phyloP scores from a whole-genome alignment of 108 stramenopile species.

The Skeletonema menzelii region DNA sequence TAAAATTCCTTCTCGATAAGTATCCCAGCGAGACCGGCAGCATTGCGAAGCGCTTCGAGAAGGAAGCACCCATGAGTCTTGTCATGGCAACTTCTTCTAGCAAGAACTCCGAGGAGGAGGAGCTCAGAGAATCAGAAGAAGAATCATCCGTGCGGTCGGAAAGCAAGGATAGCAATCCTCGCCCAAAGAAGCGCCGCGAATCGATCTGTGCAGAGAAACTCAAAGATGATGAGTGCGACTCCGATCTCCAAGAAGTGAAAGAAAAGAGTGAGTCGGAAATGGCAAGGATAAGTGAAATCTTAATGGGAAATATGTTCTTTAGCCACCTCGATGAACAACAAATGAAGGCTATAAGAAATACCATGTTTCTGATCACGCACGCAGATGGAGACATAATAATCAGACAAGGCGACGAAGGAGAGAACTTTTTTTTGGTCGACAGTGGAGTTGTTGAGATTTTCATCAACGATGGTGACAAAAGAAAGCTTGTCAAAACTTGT shows the following conservation, averaged over 20 bases:
- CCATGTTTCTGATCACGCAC: slow-evolving; percentile 63
- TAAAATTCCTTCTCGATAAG: slow-evolving; percentile 45
- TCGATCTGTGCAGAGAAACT: slow-evolving; percentile 35
- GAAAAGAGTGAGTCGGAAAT: slow-evolving; percentile 53
- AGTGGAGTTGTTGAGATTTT: slow-evolving; percentile 71
- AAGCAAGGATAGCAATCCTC: not conserved
- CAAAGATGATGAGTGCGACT: slow-evolving; percentile 3
- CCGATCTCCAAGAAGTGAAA: slow-evolving; percentile 36
- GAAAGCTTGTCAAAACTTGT: slow-evolving; percentile 74
- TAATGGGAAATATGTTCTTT: slow-evolving; percentile 62
- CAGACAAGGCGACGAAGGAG: slow-evolving; percentile 86
- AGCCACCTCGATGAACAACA: slow-evolving; percentile 57
- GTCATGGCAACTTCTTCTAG: not conserved
- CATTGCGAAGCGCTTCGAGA: not conserved
- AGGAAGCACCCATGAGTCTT: slow-evolving; percentile 7
- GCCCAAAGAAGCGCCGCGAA: slow-evolving; percentile 26
- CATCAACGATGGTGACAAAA: slow-evolving; percentile 61
- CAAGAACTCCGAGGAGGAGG: not conserved
- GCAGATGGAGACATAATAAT: slow-evolving; percentile 73
- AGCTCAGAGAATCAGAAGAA: slow-evolving; percentile 11
- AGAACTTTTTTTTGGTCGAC: slow-evolving; percentile 88
- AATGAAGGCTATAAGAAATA: slow-evolving; percentile 45
- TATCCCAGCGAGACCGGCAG: slow-evolving; percentile 65
- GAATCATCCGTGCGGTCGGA: not conserved
- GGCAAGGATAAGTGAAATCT: slow-evolving; percentile 54